phyloP scores from a whole-genome alignment of 129 eudicot species.

The Arctium lappa region DNA sequence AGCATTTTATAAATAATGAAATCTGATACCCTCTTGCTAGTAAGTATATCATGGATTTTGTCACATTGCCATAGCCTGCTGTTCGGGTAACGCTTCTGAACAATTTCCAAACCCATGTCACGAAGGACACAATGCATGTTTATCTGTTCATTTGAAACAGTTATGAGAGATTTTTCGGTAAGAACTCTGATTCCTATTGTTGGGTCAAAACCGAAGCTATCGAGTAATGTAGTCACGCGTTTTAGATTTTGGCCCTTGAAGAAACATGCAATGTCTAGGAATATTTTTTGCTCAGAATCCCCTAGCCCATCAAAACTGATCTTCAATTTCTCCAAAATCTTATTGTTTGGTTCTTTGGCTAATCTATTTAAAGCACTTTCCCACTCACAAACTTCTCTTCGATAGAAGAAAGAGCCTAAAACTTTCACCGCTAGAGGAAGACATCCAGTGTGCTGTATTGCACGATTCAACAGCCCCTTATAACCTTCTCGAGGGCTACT shows the following conservation, averaged over 20 bases:
- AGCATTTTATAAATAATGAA: background rate
- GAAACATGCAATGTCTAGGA: background rate
- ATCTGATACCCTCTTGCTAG: background rate
- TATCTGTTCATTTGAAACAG: background rate
- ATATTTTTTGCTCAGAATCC: slow-evolving; percentile 8
- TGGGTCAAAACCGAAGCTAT: slow-evolving; percentile 2
- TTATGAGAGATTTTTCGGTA: background rate
- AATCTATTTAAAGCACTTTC: background rate
- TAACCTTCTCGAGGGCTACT: background rate
- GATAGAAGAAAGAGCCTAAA: background rate
- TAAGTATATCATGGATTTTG: background rate
- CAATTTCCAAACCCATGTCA: slow-evolving; percentile 23
- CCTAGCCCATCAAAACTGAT: slow-evolving; percentile 18
- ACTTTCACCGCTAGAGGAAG: background rate
- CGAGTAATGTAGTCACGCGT: background rate
- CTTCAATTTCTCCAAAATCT: background rate
- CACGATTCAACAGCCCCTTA: background rate
- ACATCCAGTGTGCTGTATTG: background rate
- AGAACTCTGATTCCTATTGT: slow-evolving; percentile 2
- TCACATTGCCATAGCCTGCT: background rate
- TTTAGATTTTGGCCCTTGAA: background rate
- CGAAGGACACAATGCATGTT: slow-evolving; percentile 19
- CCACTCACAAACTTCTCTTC: background rate
- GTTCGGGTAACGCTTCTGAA: background rate
- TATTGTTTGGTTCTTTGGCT: background rate